Percentiles rank a stretch among this genome's conserved stretches.
Evolutionary conservation across 2,329 filamentous ascomycete species (phyloP).

Genomic region (Fusarium vanettenii): DNA sequence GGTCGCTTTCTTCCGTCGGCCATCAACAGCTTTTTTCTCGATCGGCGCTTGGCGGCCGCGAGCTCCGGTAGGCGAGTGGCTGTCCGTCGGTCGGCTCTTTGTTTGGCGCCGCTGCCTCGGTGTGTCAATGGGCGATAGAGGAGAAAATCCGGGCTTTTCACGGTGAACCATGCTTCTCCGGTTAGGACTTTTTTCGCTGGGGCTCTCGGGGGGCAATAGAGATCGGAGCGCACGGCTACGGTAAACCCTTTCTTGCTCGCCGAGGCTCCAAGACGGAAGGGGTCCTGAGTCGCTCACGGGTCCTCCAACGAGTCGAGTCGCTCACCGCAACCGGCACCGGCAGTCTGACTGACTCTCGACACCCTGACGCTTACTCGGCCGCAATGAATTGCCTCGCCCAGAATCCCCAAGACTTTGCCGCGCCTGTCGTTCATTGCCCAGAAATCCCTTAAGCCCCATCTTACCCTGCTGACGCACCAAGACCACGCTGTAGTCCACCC

Average conservation of each 20-base stretch:
- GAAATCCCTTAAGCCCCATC: background rate
- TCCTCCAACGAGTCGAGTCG: slow-evolving; percentile 15
- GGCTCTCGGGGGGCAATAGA: background rate
- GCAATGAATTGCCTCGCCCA: slow-evolving; percentile 7
- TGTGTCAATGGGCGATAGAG: slow-evolving; percentile 33
- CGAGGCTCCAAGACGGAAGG: slow-evolving; percentile 20
- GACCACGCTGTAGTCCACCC: slow-evolving; percentile 15
- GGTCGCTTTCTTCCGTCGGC: slow-evolving; percentile 27
- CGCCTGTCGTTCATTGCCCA: slow-evolving; percentile 28
- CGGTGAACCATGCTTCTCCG: slow-evolving; percentile 31
- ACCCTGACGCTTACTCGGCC: background rate
- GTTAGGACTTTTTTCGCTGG: slow-evolving; percentile 23
- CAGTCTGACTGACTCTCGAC: slow-evolving; percentile 6
- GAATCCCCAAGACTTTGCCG: slow-evolving; percentile 14
- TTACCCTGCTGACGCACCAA: slow-evolving; percentile 6
- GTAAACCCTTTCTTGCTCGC: slow-evolving; percentile 22
- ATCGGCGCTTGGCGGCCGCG: slow-evolving; percentile 30
- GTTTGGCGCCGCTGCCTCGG: slow-evolving; percentile 33
- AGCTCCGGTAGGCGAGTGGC: slow-evolving; percentile 24
- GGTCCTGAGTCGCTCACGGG: slow-evolving; percentile 23
- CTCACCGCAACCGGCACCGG: slow-evolving; percentile 25
- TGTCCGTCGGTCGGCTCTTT: slow-evolving; percentile 12
- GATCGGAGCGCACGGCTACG: slow-evolving; percentile 16
- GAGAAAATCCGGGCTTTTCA: slow-evolving; percentile 28
- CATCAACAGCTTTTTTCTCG: slow-evolving; percentile 13